phyloP scores from a whole-genome alignment of 2,329 filamentous ascomycete species.

The Periconia digitata region DNA sequence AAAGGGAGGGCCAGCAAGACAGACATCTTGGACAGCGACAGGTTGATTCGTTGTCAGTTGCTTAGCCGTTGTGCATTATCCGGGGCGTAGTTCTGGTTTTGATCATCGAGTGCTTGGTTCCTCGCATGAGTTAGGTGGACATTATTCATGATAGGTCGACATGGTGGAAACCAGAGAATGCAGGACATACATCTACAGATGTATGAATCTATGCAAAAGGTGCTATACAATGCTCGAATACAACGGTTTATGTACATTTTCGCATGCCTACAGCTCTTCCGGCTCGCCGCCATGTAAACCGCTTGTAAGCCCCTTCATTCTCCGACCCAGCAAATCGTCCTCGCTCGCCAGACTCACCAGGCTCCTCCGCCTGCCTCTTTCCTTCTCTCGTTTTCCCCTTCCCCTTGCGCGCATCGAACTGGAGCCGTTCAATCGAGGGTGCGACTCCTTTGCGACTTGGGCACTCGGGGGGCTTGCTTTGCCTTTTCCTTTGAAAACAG shows the following conservation, averaged over 20 bases:
- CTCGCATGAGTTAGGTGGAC: too few relatives aligned
- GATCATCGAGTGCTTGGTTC: too few relatives aligned
- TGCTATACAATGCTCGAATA: too few relatives aligned
- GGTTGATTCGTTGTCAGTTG: too few relatives aligned
- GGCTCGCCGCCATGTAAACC: slow-evolving; percentile 36
- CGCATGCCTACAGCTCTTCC: not conserved
- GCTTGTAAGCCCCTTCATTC: slow-evolving; percentile 52
- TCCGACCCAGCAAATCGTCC: slow-evolving; percentile 50
- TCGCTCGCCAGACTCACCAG: slow-evolving; percentile 50
- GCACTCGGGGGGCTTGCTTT: slow-evolving; percentile 19
- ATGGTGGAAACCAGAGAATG: too few relatives aligned
- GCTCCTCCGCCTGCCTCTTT: slow-evolving; percentile 41
- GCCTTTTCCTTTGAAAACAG: slow-evolving; percentile 29
- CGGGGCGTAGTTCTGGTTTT: too few relatives aligned
- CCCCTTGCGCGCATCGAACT: slow-evolving; percentile 19
- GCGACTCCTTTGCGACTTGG: not conserved
- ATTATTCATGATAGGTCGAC: too few relatives aligned
- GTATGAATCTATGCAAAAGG: too few relatives aligned
- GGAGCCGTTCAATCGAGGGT: slow-evolving; percentile 8
- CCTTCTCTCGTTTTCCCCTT: slow-evolving; percentile 28
- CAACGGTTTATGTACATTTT: not conserved
- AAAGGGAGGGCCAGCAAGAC: too few relatives aligned
- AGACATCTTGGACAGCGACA: too few relatives aligned
- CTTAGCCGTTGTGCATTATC: too few relatives aligned
- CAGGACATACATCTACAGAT: too few relatives aligned